Base-by-base conservation (phyloP, 2,329 filamentous ascomycete genomes). In the Colletotrichum sp. region DNA sequence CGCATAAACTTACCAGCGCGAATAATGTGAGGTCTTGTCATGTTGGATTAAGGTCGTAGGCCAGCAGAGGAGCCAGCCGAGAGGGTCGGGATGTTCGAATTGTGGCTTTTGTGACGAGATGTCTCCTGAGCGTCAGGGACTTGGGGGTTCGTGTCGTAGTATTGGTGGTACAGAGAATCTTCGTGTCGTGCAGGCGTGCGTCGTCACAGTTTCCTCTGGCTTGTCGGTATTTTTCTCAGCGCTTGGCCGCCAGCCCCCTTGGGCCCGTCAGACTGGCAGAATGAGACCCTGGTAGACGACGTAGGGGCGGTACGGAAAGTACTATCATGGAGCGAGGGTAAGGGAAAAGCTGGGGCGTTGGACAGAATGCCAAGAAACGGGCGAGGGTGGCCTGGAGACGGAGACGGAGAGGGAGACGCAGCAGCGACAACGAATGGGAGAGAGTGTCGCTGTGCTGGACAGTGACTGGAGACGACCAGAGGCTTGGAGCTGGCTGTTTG, bases 1-100 rank as follows among this genome's bases (percentile, higher is more conserved):
- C 55, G 72, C 64, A 72, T 72, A 69, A 74, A 76, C 89, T 79
- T 89, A 91, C 89, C 89, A 81, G 89, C 89, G 81, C 89, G 88
- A 83, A 91, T 86, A 78, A 91, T 90, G 78, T 87, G 86, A 79
- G 89, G 89, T 83, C 89, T 88, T 80, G 89, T 89, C 89, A 91
- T 91, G 79, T 78, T 87, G 85, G 79, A 81, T 58, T 16, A 59
- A 58, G 64, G 59, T 74, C 70, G 58, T 58, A 51, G 69, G 58
- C 72, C 70, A 66, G 62, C 68, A 71, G 64, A 73, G 36, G 47
- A 59, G 70, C 69, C 64, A 73, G 70, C 59, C 59, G 21, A 66
- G 59, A 47, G 38, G 38, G 38, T 47, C 38, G n/a, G 29, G 70
- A 73, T 34, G 29, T 62, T 36, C 27, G 61, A 58, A 47, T 57